Evolutionary conservation across 768 basidiomycete genomes (phyloP).

Genomic region (Hericium coralloides): DNA sequence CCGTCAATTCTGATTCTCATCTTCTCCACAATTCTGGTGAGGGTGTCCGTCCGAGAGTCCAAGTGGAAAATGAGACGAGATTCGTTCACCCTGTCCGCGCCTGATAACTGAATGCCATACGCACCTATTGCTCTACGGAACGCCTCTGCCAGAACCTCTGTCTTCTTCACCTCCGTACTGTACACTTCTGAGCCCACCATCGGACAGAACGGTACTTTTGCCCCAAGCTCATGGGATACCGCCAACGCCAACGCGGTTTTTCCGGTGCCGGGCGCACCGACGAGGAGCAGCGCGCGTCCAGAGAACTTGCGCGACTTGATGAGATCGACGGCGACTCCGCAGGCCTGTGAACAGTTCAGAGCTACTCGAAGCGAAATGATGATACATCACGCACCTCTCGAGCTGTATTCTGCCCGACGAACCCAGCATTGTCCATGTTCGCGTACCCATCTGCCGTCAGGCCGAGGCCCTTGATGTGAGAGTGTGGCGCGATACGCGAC

Average conservation of each 20-base stretch:
- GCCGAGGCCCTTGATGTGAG: slow-evolving; percentile 95
- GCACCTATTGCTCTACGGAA: slow-evolving; percentile 93
- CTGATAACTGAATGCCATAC: too few relatives aligned
- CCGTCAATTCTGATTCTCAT: too few relatives aligned
- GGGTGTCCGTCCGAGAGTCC: too few relatives aligned
- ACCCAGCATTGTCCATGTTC: slow-evolving; percentile 64
- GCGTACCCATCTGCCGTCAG: slow-evolving; percentile 80
- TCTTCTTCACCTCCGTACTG: slow-evolving; percentile 96
- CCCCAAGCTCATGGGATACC: slow-evolving; percentile 87
- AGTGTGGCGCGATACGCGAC: slow-evolving; percentile 83
- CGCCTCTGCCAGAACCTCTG: slow-evolving; percentile 90
- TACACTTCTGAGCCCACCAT: slow-evolving; percentile 99
- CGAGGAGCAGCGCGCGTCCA: slow-evolving; percentile 84
- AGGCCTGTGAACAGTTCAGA: slow-evolving; percentile 46
- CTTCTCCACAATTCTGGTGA: too few relatives aligned
- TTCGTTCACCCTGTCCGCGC: background rate
- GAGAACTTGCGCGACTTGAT: slow-evolving; percentile 90
- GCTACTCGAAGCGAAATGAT: background rate
- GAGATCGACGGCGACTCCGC: slow-evolving; percentile 83
- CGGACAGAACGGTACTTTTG: slow-evolving; percentile 95
- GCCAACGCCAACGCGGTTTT: slow-evolving; percentile 98
- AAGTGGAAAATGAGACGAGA: too few relatives aligned
- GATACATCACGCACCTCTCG: slow-evolving; percentile 57
- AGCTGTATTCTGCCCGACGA: slow-evolving; percentile 84
- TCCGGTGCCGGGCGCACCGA: slow-evolving; percentile 94